Evolutionary conservation across 2,329 filamentous ascomycete species (phyloP).

Genomic region (Aureobasidium sp.): DNA sequence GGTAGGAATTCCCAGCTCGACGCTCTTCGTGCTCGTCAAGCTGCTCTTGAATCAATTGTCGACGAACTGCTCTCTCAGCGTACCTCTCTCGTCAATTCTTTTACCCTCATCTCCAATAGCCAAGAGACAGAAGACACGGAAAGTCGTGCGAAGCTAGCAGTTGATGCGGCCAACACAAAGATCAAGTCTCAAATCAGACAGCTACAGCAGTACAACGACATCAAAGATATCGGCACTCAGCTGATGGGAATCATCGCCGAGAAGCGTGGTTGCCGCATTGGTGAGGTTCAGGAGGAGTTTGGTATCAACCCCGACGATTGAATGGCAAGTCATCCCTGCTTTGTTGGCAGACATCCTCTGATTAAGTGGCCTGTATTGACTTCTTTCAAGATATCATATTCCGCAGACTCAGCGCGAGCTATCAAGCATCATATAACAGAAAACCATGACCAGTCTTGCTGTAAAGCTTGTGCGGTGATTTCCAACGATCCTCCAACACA

Average conservation of each 20-base stretch:
- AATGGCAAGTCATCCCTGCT: conserved; percentile 16
- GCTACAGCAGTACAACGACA: conserved; percentile 64
- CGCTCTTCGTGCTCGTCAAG: conserved; percentile 25
- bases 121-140: background rate
- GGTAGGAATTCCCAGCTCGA: conserved; percentile 10
- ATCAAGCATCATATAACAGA: background rate
- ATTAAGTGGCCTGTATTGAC: background rate
- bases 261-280: conserved; percentile 49
- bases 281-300: conserved; percentile 44
- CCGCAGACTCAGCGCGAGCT: background rate
- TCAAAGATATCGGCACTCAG: conserved; percentile 60
- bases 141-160: conserved; percentile 24
- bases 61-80: conserved; percentile 40
- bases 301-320: conserved; percentile 39
- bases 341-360: background rate
- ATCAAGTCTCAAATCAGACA: conserved; percentile 58
- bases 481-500: background rate
- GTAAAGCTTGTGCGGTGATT: background rate
- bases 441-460: background rate
- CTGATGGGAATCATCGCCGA: conserved; percentile 63
- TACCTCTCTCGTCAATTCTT: conserved; percentile 29
- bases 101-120: conserved; percentile 22
- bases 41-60: conserved; percentile 43
- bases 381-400: background rate
- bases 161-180: conserved; percentile 43